A percentile compares a stretch with the other conserved stretches of the same genome.
Conservation (phyloP, 768 basidiomycete genomes). For the Suillus sp. region DNA sequence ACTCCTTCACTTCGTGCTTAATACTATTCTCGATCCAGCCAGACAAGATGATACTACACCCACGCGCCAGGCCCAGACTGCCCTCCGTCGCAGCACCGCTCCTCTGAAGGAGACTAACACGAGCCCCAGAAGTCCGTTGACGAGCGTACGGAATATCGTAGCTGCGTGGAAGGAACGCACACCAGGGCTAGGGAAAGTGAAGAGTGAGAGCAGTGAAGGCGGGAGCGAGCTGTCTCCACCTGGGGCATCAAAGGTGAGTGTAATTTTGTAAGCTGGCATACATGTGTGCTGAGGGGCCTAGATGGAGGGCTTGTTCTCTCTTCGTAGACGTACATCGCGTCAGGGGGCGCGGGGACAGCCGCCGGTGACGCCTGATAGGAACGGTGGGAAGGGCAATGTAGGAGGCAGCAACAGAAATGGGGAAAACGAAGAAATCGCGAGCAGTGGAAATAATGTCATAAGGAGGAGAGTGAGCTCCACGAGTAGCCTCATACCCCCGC, state of each 20-base stretch:
- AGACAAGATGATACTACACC: slow-evolving; percentile 6
- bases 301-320: slow-evolving; percentile 35
- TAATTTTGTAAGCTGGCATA: not conserved
- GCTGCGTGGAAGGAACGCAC: slow-evolving; percentile 81
- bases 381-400: slow-evolving; percentile 17
- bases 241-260: not conserved
- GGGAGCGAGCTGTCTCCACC: slow-evolving; percentile 22
- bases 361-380: slow-evolving; percentile 14
- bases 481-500: slow-evolving; percentile 42
- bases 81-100: not conserved
- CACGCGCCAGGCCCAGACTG: slow-evolving; percentile 3
- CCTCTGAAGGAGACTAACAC: slow-evolving; percentile 20
- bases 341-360: slow-evolving; percentile 22
- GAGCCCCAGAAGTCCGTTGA: slow-evolving; percentile 70
- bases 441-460: not conserved
- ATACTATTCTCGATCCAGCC: not conserved
- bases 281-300: not conserved
- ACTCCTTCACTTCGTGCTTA: slow-evolving; percentile 64
- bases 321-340: slow-evolving; percentile 33
- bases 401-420: slow-evolving; percentile 13
- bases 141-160: slow-evolving; percentile 78
- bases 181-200: slow-evolving; percentile 40
- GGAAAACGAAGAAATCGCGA: not conserved
- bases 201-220: slow-evolving; percentile 16
- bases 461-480: slow-evolving; percentile 21